These are phyloP conservation scores for Colletotrichum phormii DNA, from an alignment of 2,329 filamentous ascomycete genomes.

Conservation along the genomic window DNA sequence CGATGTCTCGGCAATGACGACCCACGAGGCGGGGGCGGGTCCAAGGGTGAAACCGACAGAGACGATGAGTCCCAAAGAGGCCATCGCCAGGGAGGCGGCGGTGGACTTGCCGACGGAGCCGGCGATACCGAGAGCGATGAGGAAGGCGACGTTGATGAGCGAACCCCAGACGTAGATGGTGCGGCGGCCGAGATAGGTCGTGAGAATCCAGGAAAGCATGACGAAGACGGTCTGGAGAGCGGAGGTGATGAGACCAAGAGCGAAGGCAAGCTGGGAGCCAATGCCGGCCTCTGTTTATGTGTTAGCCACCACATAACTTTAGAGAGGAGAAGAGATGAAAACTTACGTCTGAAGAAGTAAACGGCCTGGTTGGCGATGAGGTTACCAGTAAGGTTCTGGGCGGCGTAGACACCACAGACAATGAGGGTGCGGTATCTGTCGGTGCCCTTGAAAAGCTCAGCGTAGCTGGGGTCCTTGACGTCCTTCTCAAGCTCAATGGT, in stretches of 20 bases:
- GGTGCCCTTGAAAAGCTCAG: conserved; percentile 66
- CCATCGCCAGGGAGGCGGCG: conserved; percentile 64
- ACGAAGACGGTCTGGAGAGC: conserved; percentile 71
- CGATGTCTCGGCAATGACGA: conserved; percentile 76
- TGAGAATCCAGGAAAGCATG: conserved; percentile 76
- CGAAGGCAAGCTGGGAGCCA: conserved; percentile 64
- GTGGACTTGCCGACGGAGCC: conserved; percentile 55
- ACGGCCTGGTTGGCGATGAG: conserved; percentile 72
- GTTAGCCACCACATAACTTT: conserved; percentile 27
- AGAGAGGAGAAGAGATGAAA: not conserved
- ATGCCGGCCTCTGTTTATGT: conserved; percentile 68
- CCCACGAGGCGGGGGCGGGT: conserved; percentile 73
- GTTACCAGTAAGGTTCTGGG: conserved; percentile 72
- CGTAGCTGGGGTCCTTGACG: conserved; percentile 56
- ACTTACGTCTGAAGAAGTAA: conserved; percentile 68
- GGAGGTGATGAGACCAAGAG: conserved; percentile 73
- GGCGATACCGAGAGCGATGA: conserved; percentile 70
- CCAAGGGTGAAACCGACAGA: conserved; percentile 73
- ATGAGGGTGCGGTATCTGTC: conserved; percentile 66
- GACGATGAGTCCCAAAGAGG: conserved; percentile 72
- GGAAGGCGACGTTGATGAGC: conserved; percentile 62
- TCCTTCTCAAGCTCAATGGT: conserved; percentile 65
- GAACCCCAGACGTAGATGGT: conserved; percentile 74
- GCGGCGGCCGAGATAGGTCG: conserved; percentile 71
- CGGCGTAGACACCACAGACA: conserved; percentile 67